phyloP scores from a whole-genome alignment of 108 stramenopile species.

The Nitzschia inconspicua region DNA sequence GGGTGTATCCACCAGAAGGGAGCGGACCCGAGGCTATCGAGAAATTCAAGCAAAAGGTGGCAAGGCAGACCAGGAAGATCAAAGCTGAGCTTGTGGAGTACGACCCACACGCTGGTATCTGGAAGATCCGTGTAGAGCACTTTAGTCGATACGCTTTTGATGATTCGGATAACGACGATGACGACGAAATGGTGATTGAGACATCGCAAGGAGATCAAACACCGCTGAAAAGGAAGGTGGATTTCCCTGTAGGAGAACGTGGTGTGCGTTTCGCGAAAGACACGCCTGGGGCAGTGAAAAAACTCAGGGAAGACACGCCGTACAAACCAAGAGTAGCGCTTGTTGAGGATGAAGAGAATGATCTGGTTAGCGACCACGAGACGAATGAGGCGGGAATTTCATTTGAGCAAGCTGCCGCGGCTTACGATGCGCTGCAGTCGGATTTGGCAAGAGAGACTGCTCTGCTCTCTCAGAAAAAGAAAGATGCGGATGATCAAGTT shows the following conservation, averaged over 20 bases:
- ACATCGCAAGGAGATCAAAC: not conserved
- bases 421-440: slow-evolving; percentile 9
- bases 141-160: slow-evolving; percentile 91
- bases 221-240: slow-evolving; percentile 4
- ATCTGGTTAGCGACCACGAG: not conserved
- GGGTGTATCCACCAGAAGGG: slow-evolving; percentile 64
- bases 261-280: too few species aligned
- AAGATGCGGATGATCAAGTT: slow-evolving; percentile 5
- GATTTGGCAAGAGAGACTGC: not conserved
- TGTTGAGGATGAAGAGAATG: slow-evolving; percentile 22
- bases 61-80: slow-evolving; percentile 52
- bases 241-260: slow-evolving; percentile 55
- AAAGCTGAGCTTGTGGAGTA: slow-evolving; percentile 84
- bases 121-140: slow-evolving; percentile 90
- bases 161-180: slow-evolving; percentile 65
- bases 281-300: slow-evolving; percentile 27
- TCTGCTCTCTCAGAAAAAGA: not conserved
- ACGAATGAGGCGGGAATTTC: slow-evolving; percentile 10
- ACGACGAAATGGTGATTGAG: slow-evolving; percentile 33
- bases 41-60: slow-evolving; percentile 61
- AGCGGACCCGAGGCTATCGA: slow-evolving; percentile 43
- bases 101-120: slow-evolving; percentile 63
- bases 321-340: slow-evolving; percentile 15
- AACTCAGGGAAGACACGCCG: slow-evolving; percentile 13
- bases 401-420: slow-evolving; percentile 13